Base-by-base conservation (phyloP, 257 asterid genomes). In the Solanum dulcamara region DNA sequence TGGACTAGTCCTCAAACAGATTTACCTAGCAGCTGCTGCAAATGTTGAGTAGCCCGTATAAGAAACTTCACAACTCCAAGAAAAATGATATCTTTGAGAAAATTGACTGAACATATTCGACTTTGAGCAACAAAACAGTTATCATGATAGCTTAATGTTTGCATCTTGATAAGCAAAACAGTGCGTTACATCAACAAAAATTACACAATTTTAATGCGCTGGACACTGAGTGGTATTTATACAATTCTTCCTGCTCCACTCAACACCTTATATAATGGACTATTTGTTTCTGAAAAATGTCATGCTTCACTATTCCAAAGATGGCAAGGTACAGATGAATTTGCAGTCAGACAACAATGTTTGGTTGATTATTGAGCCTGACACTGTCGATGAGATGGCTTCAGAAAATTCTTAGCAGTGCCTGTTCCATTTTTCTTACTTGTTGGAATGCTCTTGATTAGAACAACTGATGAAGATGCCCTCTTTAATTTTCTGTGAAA, bases 401-500 rank as follows among this genome's bases (percentile, higher is more conserved):
- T 90, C 70, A 85, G 83, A 85, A 83, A 71, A 85, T 87, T 87
- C 88, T 89, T 91, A 71, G 92, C 83, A 53, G 84, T 60, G 90
- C 87, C 67, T 57, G 93, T 53, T 82, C 91, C 89, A 46, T 33
- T 88, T 88, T 90, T 92, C 91, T 87, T 92, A 72, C 92, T 81
- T 46, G 85, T 75, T 22, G 93, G 93, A 68, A 93, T 88, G 90
- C 90, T 90, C 87, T 93, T 93, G 42, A 91, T 91, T 80, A 91
- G 96, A 79, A 94, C 33, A 53, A 92, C 95, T 30, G 97, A 90
- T 7, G 94, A 86, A 91, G 86, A 86, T 85, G 91, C 92, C 68
- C 85, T 88, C 81, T 84, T 88, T 67, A 83, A 59, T 42, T 83
- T 83, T 89, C 94, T 93, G 90, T 72, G 71, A n/a, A 77, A 48